Base-by-base conservation (phyloP, 1,284 basidiomycete genomes). In the Tylopilus orsonianus region DNA sequence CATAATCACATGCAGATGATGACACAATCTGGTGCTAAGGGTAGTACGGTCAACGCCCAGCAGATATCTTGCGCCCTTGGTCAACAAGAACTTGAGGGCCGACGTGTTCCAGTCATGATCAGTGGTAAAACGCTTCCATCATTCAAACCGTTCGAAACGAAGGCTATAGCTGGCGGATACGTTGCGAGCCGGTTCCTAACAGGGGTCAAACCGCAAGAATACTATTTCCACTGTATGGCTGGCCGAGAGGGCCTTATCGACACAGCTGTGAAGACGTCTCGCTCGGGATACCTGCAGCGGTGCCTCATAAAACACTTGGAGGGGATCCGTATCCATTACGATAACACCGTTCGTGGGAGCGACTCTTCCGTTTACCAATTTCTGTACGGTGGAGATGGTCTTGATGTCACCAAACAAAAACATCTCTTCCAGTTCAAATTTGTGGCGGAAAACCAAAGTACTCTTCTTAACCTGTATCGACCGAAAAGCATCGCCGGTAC, bases 221-320 rank as follows among this genome's bases (percentile, higher is more conserved):
- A 97, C 74, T 99, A 97, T 75, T 99, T 99, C 81, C 97, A 99
- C 74, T 98, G 97, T 70, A 99, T 99, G 97, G 95, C 97, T 51
- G 97, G 97, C 46, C 86, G 97, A 60, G 97, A 99, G 74, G 97
- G 97, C 68, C 80, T 99, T 27, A 99, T 99, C 64, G 97, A 99
- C 68, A 99, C 97, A 9, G 97, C 97, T 41, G 97, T 99, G 71
- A 99, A 99, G 74, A 99, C 97, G 5, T 93, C 91, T 56, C 92
- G 97, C 56, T 99, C 97, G 9, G 97, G 97, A 19, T 99, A 99
- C 69, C 80, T 99, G 38, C 97, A 99, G 68, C 85, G 97, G 49
- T 99, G 97, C 74, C 76, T 99, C 58, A 97, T 99, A 78, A 99
- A 99, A 72, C 97, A 99, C 71, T 77, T 99, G 50, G 97, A 99